These are phyloP conservation scores for Corymbia calophylla DNA, from an alignment of 441 rosid species.

Conservation along the genomic window DNA sequence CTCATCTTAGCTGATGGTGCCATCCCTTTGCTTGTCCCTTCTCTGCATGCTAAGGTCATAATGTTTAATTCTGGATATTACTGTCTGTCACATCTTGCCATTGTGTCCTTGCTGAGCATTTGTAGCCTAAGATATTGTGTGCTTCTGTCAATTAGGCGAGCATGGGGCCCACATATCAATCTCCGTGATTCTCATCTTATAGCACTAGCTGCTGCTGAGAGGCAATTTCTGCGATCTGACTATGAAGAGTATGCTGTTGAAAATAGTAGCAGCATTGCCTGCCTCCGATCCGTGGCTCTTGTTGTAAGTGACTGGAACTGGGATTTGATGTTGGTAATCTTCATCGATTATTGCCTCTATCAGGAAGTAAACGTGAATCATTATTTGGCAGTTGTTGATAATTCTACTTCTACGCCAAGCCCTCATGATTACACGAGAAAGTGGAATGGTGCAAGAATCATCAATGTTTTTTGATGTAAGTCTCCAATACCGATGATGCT, in stretches of 20 bases:
- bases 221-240: conserved; percentile 38
- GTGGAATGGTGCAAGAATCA: conserved; percentile 33
- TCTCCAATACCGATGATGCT: neutral
- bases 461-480: conserved; percentile 38
- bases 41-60: neutral
- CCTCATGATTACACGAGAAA: conserved; percentile 31
- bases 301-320: conserved; percentile 28
- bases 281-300: conserved; percentile 47
- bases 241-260: conserved; percentile 51
- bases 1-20: neutral
- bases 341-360: neutral
- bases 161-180: conserved; percentile 46
- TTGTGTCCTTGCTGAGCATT: neutral
- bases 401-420: conserved; percentile 47
- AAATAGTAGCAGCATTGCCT: conserved; percentile 43
- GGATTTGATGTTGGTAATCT: neutral
- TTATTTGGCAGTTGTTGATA: conserved; percentile 34
- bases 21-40: neutral
- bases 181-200: conserved; percentile 51
- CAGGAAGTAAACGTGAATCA: neutral
- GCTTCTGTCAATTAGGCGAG: conserved; percentile 28
- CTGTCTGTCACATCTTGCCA: neutral
- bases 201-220: conserved; percentile 52
- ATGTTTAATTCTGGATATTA: neutral
- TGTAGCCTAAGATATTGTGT: neutral